A percentile compares a stretch with the other conserved stretches of the same genome.
Evolutionary conservation across 352 stramenopile species (phyloP).

Genomic region (Pythium utonaiense): DNA sequence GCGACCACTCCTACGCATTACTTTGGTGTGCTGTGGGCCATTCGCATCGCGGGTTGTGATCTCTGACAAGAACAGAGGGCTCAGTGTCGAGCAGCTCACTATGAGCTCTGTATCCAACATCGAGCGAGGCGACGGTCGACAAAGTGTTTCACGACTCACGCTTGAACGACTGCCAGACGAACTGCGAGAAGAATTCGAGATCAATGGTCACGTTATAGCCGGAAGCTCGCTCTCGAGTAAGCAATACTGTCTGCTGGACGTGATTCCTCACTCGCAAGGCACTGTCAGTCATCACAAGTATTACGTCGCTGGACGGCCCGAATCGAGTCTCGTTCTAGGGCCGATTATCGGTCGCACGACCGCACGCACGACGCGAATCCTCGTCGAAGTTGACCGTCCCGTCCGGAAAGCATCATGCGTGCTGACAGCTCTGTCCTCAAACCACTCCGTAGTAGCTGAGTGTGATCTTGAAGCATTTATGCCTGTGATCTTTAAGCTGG

Average conservation of each 20-base stretch:
- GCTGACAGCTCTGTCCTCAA: conserved; percentile 12
- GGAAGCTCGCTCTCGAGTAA: neutral
- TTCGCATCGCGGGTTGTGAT: conserved; percentile 36
- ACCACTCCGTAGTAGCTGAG: conserved; percentile 11
- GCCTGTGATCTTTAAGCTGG: conserved; percentile 59
- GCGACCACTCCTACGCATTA: conserved; percentile 34
- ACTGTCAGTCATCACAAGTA: conserved; percentile 32
- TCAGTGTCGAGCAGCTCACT: conserved; percentile 45
- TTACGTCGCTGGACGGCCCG: conserved; percentile 31
- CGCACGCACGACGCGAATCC: conserved; percentile 44
- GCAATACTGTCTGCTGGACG: conserved; percentile 47
- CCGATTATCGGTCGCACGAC: conserved; percentile 63
- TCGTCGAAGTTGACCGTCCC: conserved; percentile 55
- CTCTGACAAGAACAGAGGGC: conserved; percentile 18
- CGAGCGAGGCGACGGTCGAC: neutral
- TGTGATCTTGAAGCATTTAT: conserved; percentile 39
- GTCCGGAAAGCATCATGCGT: conserved; percentile 37
- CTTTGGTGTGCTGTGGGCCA: conserved; percentile 39
- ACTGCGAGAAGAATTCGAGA: conserved; percentile 2
- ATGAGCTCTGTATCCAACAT: conserved; percentile 39
- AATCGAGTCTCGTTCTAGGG: conserved; percentile 47
- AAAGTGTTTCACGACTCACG: neutral
- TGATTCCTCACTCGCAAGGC: conserved; percentile 42
- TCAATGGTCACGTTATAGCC: neutral
- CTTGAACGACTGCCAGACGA: conserved; percentile 1